These are phyloP conservation scores for Lepidium didymum DNA, from an alignment of 345 rosid species.

Conservation along the genomic window DNA sequence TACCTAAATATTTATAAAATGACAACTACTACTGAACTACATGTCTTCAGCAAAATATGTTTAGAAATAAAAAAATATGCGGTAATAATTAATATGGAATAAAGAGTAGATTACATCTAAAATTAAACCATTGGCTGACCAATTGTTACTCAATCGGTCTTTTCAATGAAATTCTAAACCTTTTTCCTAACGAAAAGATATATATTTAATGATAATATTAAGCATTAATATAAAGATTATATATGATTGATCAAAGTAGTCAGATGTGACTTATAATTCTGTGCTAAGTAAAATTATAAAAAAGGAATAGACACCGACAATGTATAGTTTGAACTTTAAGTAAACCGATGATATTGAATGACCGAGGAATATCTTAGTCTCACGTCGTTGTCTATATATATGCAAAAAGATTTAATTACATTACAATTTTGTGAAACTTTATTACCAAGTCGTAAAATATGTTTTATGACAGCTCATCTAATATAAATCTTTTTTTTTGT, in stretches of 20 bases:
- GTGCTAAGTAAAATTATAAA: not conserved
- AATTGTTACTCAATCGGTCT: not conserved
- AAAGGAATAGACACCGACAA: conserved; percentile 15
- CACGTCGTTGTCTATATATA: not conserved
- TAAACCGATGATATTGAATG: not conserved
- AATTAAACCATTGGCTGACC: not conserved
- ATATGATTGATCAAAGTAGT: not conserved
- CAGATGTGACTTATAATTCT: conserved; percentile 17
- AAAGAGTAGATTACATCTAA: not conserved
- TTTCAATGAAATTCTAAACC: not conserved
- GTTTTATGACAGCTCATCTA: not conserved
- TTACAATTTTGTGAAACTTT: not conserved
- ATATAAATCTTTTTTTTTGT: too few relatives aligned
- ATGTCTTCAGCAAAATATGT: too few relatives aligned
- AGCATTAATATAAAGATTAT: not conserved
- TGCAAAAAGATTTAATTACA: too few relatives aligned
- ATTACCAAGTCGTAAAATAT: not conserved
- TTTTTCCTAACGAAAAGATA: not conserved
- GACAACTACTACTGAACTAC: too few relatives aligned
- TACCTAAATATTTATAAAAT: too few relatives aligned
- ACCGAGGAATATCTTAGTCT: not conserved
- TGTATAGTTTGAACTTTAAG: not conserved
- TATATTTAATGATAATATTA: not conserved
- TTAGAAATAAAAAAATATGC: too few relatives aligned
- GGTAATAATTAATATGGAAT: not conserved